Base-by-base conservation (phyloP, 371 early-diverging fungal genomes). In the Smittium culicis region DNA sequence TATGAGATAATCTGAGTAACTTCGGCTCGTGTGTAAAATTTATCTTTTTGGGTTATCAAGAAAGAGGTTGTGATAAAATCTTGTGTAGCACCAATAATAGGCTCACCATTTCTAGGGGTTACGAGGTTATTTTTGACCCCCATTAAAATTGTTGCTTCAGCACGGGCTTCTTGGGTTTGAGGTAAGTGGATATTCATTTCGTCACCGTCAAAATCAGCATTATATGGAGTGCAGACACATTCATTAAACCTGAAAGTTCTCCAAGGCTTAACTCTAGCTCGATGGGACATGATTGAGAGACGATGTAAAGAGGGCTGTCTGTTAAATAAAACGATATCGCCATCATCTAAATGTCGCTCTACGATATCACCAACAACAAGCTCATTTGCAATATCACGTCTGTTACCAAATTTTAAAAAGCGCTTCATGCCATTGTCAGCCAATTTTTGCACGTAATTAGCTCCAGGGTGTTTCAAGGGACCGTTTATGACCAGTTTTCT, bases 161-260 rank as follows among this genome's bases (percentile, higher is more conserved):
- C 90, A 34, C 95, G 85, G 0, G 99, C 98, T 81, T 99, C 99
- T 77, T 96, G 92, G 1, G 99, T 98, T 79, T 99, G 99, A 20
- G 99, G 99, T 5, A 99, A 89, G 79, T 99, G 99, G 77, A 99
- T 82, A 77, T 99, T 99, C 99, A 99, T 99, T 79, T 99, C 99
- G 80, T 99, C 99, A 71, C 99, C 99, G 76, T 99, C 99, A 77
- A 99, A 99, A 86, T 99, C 99, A 54, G 99, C 99, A 79, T 99
- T 99, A 74, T 99, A 99, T 29, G 99, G 99, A 2, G 94, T 87
- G 78, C 99, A 99, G 2, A 98, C 99, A 85, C 97, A 99, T 77
- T 98, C 98, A 76, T 99, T 99, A 83, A 99, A 97, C 60, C 99
- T 86, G 80, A 99, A 91, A 1, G 99, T 99, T 70, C 96, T 81